Evolutionary conservation across 2,329 filamentous ascomycete genomes (phyloP).

Genomic region (Alternaria hordeiaustralica): DNA sequence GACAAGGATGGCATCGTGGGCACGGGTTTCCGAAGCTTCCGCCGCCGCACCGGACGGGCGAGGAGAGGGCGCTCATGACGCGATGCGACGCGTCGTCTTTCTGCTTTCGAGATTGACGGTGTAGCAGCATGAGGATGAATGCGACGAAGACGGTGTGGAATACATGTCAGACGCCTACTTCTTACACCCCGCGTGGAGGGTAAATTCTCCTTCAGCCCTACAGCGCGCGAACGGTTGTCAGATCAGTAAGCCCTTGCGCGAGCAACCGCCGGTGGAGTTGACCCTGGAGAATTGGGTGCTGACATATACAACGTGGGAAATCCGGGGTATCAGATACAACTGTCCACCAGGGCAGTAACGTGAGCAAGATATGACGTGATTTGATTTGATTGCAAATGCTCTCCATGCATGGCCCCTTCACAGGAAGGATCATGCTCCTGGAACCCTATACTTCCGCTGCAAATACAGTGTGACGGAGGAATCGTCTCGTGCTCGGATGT

Average conservation of each 20-base stretch:
- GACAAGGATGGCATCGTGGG: neutral
- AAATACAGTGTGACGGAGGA: neutral
- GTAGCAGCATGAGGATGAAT: neutral
- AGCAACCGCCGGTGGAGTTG: slow-evolving; percentile 26
- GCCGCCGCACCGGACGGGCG: neutral
- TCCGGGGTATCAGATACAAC: slow-evolving; percentile 19
- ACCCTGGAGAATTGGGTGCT: slow-evolving; percentile 33
- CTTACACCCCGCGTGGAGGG: slow-evolving; percentile 20
- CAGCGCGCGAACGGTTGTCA: slow-evolving; percentile 19
- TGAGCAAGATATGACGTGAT: neutral
- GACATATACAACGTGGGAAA: slow-evolving; percentile 17
- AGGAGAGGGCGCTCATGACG: neutral
- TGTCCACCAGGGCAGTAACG: neutral
- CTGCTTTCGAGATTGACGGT: neutral
- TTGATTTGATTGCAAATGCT: neutral
- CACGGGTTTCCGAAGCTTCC: neutral
- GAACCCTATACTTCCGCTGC: neutral
- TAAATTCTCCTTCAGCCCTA: slow-evolving; percentile 23
- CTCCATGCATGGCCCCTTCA: neutral
- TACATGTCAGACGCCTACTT: neutral
- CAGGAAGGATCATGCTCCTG: neutral
- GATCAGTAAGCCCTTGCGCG: slow-evolving; percentile 38
- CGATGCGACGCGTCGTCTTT: neutral
- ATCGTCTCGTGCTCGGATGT: neutral
- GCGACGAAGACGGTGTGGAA: neutral